phyloP scores from a whole-genome alignment of 768 basidiomycete genomes.

The Exsudoporus frostii region DNA sequence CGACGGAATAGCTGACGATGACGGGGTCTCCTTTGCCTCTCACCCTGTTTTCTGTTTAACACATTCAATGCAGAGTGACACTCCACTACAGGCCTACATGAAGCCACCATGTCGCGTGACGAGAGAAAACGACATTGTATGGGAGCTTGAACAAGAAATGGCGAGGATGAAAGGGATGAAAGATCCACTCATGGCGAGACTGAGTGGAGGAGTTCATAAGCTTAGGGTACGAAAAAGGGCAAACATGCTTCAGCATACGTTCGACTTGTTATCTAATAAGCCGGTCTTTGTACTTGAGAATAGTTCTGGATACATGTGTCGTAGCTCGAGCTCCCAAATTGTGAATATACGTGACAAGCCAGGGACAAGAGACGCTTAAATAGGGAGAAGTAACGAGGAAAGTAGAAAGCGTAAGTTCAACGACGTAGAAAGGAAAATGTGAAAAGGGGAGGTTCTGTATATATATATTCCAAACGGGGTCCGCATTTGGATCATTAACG shows the following conservation, averaged over 20 bases:
- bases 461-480: constrained; percentile 14
- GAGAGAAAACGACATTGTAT: constrained; percentile 62
- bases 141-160: constrained; percentile 57
- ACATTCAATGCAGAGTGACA: constrained; percentile 51
- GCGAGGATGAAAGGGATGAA: constrained; percentile 60
- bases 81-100: constrained; percentile 72
- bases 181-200: constrained; percentile 55
- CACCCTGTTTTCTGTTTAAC: no score
- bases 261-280: constrained; percentile 12
- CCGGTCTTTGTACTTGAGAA: not conserved
- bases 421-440: not conserved
- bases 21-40: not conserved
- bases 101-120: constrained; percentile 65
- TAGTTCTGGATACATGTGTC: constrained; percentile 5
- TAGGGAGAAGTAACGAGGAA: not conserved
- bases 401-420: constrained; percentile 12
- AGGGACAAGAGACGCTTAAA: not conserved
- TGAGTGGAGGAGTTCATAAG: no score
- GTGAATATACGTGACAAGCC: not conserved
- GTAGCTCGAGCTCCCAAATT: constrained; percentile 2
- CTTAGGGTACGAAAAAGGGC: not conserved
- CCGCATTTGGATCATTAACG: constrained; percentile 12
- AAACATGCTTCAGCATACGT: constrained; percentile 6
- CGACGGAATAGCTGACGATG: not conserved
- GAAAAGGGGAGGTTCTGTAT: constrained; percentile 4